Evolutionary conservation across 148 eudicot species (phyloP), one percentile per base, ranked within the genome.

Genomic region (Polygonum aviculare): DNA sequence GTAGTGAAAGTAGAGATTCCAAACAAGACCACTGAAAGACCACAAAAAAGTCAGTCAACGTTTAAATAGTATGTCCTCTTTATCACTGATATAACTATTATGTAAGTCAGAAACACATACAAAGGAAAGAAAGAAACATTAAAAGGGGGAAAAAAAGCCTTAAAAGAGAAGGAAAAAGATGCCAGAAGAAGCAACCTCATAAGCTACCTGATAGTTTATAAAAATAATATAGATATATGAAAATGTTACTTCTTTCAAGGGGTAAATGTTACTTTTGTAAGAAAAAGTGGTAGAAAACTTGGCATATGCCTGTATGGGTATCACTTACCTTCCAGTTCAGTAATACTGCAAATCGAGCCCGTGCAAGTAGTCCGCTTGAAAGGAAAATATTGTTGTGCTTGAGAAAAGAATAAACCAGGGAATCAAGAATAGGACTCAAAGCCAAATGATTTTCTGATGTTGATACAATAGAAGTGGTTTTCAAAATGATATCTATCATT

Each of bases 1-100:
- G 96, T 40, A 92, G 81, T 31, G 91, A 87, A 82, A 92, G 77
- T 45, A 95, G 81, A 82, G 87, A 83, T 78, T 95, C 99, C 40
- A 92, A 79, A 83, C 99, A 92, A 21, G 84, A 82, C 99, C 99
- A 95, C 97, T 94, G 85, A 55, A 77, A 35, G 69, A 81, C 73
- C 80, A 72, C 10, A 50, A 38, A 19, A 65, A 65, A 40, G 39
- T 72, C 51, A 72, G 26, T 60, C 75, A 22, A 41, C 48, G 78
- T 47, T 62, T 48, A 36, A 45, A 44, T 72, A 48, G 15, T 44
- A 72, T 48, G 21, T 44, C 45, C 45, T 67, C 1, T 67, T 67
- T 38, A 67, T 45, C 26, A 45, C 75, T 10, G 9, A 72, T 41
- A 41, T 71, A 71, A 22, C 31, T 26, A 26, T 39, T 9, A 35